Percentiles rank a stretch among this genome's conserved stretches.
Evolutionary conservation across 139 green algal species (phyloP).

Genomic region (Dunaliella primolecta): DNA sequence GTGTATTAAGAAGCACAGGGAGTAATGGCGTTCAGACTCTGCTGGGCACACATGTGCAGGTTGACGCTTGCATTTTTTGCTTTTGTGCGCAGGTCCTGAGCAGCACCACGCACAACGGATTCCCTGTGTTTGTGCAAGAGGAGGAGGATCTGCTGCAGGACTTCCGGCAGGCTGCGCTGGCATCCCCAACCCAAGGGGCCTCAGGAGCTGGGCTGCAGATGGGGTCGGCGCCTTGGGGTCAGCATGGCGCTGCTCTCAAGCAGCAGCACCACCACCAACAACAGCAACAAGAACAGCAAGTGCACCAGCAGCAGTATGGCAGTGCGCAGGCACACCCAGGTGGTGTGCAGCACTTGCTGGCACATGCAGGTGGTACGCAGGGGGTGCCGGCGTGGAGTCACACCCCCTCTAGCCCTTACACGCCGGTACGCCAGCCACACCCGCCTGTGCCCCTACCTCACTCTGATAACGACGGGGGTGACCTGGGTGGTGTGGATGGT

Average conservation of each 20-base stretch:
- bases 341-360: not conserved
- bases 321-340: not conserved
- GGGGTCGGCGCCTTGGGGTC: too few species aligned
- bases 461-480: too few species aligned
- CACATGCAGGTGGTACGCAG: not conserved
- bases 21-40: too few species aligned
- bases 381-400: too few species aligned
- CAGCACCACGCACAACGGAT: conserved; percentile 80
- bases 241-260: not conserved
- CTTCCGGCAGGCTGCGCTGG: not conserved
- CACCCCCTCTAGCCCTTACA: too few species aligned
- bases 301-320: not conserved
- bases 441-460: too few species aligned
- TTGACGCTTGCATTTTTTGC: too few species aligned
- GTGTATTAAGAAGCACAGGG: too few species aligned
- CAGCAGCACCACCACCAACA: not conserved
- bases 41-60: too few species aligned
- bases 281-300: not conserved
- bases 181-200: not conserved
- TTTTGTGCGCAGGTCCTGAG: conserved; percentile 50
- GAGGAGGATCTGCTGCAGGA: not conserved
- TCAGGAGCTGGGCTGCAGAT: not conserved
- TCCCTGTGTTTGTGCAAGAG: conserved; percentile 68
- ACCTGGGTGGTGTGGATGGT: too few species aligned
- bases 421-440: too few species aligned